Evolutionary conservation across 768 basidiomycete species (phyloP).

Genomic region (Myochromella boudieri): DNA sequence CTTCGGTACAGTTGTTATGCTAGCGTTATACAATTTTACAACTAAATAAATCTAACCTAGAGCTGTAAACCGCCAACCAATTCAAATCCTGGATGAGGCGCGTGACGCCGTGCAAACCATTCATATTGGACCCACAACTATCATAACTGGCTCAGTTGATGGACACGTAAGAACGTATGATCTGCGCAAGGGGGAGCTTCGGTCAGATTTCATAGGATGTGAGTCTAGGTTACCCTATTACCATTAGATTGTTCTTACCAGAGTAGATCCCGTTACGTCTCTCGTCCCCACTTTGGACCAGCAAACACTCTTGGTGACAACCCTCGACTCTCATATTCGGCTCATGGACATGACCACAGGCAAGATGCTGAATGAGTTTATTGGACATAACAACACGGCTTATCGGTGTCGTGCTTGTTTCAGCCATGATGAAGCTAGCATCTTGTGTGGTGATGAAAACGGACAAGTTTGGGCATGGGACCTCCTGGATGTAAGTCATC

Average conservation of each 20-base stretch:
- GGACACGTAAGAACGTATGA: conserved; percentile 94
- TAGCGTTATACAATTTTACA: too few relatives aligned
- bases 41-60: conserved; percentile 52
- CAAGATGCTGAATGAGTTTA: conserved; percentile 82
- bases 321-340: conserved; percentile 82
- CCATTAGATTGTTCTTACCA: conserved; percentile 7
- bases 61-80: conserved; percentile 65
- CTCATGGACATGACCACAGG: conserved; percentile 85
- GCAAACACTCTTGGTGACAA: conserved; percentile 79
- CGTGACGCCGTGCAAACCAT: conserved; percentile 84
- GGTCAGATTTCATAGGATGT: conserved; percentile 91
- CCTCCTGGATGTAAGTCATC: conserved; percentile 68
- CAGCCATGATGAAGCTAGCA: conserved; percentile 76
- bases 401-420: conserved; percentile 85
- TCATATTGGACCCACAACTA: conserved; percentile 60
- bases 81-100: conserved; percentile 90
- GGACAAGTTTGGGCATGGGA: conserved; percentile 94
- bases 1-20: conserved; percentile 55
- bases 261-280: conserved; percentile 81
- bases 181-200: conserved; percentile 87
- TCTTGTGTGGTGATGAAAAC: conserved; percentile 88
- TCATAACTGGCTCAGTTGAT: conserved; percentile 86
- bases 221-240: conserved; percentile 30
- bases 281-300: conserved; percentile 77
- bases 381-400: conserved; percentile 68